Percentiles rank a stretch among this genome's conserved stretches.
phyloP scores from a whole-genome alignment of 768 basidiomycete genomes.

The Amanita pallidorosea region DNA sequence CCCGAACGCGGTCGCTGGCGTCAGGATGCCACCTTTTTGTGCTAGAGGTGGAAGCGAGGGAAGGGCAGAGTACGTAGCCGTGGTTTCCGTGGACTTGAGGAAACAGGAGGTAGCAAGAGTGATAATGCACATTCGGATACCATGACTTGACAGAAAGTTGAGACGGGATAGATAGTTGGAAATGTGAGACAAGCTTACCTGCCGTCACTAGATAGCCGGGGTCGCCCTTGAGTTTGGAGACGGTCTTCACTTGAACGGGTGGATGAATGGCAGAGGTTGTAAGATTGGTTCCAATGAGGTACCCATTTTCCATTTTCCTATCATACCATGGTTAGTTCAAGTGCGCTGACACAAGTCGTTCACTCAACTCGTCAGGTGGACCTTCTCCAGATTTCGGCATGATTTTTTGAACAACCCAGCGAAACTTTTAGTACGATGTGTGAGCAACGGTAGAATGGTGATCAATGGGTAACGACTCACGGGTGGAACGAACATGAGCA shows the following conservation, averaged over 20 bases:
- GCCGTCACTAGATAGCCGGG: constrained; percentile 61
- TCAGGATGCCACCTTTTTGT: constrained; percentile 67
- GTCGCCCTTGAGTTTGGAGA: constrained; percentile 59
- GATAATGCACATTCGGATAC: constrained; percentile 72
- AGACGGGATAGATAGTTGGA: constrained; percentile 4
- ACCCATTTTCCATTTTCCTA: constrained; percentile 53
- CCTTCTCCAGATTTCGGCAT: constrained; percentile 48
- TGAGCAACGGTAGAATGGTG: neutral
- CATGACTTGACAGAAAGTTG: constrained; percentile 38
- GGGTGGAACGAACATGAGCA: constrained; percentile 19
- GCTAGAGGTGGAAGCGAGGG: constrained; percentile 45
- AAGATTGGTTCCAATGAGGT: constrained; percentile 54
- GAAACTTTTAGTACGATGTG: constrained; percentile 26
- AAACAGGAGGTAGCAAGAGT: constrained; percentile 39
- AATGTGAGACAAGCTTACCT: constrained; percentile 22
- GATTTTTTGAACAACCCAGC: constrained; percentile 43
- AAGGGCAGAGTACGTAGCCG: constrained; percentile 17
- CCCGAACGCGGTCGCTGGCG: constrained; percentile 76
- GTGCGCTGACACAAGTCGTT: neutral
- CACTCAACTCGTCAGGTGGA: constrained; percentile 47
- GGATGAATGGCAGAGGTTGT: constrained; percentile 46
- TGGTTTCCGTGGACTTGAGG: constrained; percentile 10
- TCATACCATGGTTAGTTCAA: neutral
- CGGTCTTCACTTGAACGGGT: constrained; percentile 43
- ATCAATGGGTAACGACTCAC: constrained; percentile 20